phyloP scores from a whole-genome alignment of 2,329 filamentous ascomycete genomes.

The Trichoderma atrobrunneum region DNA sequence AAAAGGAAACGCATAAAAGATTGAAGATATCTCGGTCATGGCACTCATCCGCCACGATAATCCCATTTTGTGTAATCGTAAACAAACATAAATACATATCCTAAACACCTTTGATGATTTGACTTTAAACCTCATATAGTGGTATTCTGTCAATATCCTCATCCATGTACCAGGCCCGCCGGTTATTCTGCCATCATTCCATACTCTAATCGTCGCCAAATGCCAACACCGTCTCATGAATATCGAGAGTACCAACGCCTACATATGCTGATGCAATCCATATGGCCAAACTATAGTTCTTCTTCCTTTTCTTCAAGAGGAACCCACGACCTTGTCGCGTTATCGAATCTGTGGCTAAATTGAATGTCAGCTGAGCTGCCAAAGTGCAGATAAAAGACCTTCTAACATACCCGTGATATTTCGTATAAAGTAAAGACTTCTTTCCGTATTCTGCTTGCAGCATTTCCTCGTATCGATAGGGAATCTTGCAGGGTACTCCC shows the following conservation, averaged over 20 bases:
- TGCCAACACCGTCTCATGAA: not conserved
- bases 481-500: slow-evolving; percentile 63
- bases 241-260: not conserved
- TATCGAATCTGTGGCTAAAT: slow-evolving; percentile 42
- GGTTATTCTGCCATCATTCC: not conserved
- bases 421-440: slow-evolving; percentile 48
- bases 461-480: slow-evolving; percentile 58
- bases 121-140: not conserved
- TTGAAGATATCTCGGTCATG: not conserved
- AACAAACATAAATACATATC: not conserved
- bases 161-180: not conserved
- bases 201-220: not conserved
- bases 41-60: not conserved
- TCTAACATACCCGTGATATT: slow-evolving; percentile 50
- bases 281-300: not conserved
- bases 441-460: slow-evolving; percentile 56
- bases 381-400: not conserved
- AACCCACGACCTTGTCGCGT: slow-evolving; percentile 36
- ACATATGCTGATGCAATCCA: not conserved
- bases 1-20: not conserved
- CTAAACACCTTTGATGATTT: not conserved
- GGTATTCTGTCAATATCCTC: not conserved
- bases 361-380: not conserved
- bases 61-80: not conserved
- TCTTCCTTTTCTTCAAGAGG: not conserved